Base-by-base conservation (phyloP, 1,284 basidiomycete species). In the Pseudozyma sp. region DNA sequence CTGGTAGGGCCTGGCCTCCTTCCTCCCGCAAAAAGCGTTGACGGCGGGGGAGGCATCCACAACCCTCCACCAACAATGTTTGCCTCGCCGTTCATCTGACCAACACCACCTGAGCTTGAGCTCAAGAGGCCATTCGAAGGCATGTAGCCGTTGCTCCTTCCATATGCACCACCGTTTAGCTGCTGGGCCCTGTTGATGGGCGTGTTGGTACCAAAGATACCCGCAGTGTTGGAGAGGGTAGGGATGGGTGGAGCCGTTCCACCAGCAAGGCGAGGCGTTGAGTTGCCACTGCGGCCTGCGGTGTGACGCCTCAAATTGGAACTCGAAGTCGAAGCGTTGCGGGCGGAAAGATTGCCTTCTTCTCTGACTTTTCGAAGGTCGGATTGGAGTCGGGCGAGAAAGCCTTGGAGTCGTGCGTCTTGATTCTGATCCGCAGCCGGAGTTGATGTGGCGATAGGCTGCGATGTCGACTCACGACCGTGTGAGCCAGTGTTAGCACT, bases 31-130 rank as follows among this genome's bases (percentile, higher is more conserved):
- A 55, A 74, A 31, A 78, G 54, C 25, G 62, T 54, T 12, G 68
- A 76, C 3, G 76, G 76, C n/a, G 76, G 72, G 1, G 76, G 76
- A 8, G 76, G 76, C 61, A 78, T 72, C 67, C 69, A 76, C 42
- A 68, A 35, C 6, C 60, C 64, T 5, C 59, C 59, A 31, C n/a
- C 25, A 31, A 50, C 10, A 14, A 16, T 18, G 18, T 39, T 50
- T 12, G 44, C 61, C 39, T 50, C 40, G 6, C 4, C 25, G 25
- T 31, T 31, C 25, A 31, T 19, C 18, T 19, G 43, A 10, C 14
- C 16, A n/a, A 2, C 13, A 44, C 18, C 43, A 44, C 14, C 18
- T 16, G 3, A 18, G 10, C 4, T 12, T 13, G 43, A 44, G 18
- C 19, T 11, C 19, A 25, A 47, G 5, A 31, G 25, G 6, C 25